Evolutionary conservation across 352 stramenopile species (phyloP).

Genomic region (Phytophthora pluvialis): DNA sequence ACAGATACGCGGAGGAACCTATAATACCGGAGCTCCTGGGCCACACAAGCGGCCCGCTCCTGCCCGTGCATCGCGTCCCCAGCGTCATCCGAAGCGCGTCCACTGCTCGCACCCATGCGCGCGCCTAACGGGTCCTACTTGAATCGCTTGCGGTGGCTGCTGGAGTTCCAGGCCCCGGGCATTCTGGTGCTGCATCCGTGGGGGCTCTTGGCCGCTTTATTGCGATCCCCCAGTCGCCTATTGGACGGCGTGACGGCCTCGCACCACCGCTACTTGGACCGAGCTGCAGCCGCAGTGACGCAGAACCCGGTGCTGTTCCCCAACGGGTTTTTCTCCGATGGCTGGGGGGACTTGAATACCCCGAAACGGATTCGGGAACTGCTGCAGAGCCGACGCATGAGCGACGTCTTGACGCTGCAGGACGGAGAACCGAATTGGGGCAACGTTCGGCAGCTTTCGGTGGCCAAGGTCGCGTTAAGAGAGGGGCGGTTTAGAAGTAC

Average conservation of each 20-base stretch:
- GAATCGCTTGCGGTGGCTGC: conserved; percentile 32
- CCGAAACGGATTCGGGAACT: conserved; percentile 57
- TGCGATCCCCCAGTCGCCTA: conserved; percentile 64
- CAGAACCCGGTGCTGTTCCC: conserved; percentile 82
- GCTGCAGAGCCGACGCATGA: conserved; percentile 70
- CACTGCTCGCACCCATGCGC: conserved; percentile 12
- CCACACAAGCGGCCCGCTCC: conserved; percentile 1
- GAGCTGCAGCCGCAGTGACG: conserved; percentile 67
- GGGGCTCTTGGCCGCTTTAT: conserved; percentile 54
- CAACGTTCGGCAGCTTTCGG: conserved; percentile 25
- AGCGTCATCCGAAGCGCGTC: neutral
- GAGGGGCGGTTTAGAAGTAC: conserved; percentile 69
- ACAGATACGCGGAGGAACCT: conserved; percentile 1
- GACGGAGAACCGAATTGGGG: conserved; percentile 44
- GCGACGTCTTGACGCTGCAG: conserved; percentile 49
- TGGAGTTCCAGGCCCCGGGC: conserved; percentile 27
- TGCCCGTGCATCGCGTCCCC: neutral
- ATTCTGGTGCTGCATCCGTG: conserved; percentile 59
- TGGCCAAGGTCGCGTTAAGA: conserved; percentile 48
- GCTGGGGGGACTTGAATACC: conserved; percentile 78
- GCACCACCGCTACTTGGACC: conserved; percentile 79
- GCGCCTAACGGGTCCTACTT: neutral
- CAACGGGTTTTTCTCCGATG: conserved; percentile 81
- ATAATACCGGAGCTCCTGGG: neutral
- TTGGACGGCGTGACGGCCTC: conserved; percentile 63